Evolutionary conservation across 2,329 filamentous ascomycete species (phyloP), one percentile per base, ranked within the genome.

Genomic region (Exophiala viscosa): DNA sequence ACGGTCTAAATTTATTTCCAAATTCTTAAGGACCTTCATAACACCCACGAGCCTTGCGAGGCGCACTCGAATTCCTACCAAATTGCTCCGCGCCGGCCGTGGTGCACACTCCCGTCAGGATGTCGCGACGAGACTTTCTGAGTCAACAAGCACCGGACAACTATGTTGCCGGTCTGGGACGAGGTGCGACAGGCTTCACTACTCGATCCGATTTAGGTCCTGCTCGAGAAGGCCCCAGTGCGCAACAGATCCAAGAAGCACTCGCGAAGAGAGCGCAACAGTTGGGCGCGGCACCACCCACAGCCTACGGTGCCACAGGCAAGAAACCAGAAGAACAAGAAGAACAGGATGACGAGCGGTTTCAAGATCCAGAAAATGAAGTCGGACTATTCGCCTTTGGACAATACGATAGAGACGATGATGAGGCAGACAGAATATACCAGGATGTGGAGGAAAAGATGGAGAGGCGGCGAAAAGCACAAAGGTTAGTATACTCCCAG

Each of bases 171-270:
- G 93, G 93, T 81, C 85, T 99, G 59, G 93, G 93, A 73, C 88
- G 95, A 79, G 93, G 93, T 74, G 95, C 95, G 17, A 99, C 93
- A 6, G 93, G 95, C 55, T 99, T 99, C 75, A 97, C 93, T 13
- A 99, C 93, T 36, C 85, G 95, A 65, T 97, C 92, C 52, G 93
- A 99, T 80, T 79, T 99, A 52, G 93, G 95, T 52, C 93, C 95
- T 45, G 92, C 92, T 54, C 83, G 92, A 65, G 92, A 96, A 75
- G 93, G 93, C 13, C 93, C 93, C 44, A 96, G 88, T 56, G 92
- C 96, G 65, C 93, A 99, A 69, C 92, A 97, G 73, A 96, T 99
- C 74, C 96, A 97, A 71, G 93, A 96, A 70, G 91, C 90, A 57
- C 86, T 99, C 63, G 91, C 91, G 44, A 96, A 96, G 73, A 86